Conservation (phyloP, 495 filamentous ascomycete genomes). For the Usnea hakonensis region DNA sequence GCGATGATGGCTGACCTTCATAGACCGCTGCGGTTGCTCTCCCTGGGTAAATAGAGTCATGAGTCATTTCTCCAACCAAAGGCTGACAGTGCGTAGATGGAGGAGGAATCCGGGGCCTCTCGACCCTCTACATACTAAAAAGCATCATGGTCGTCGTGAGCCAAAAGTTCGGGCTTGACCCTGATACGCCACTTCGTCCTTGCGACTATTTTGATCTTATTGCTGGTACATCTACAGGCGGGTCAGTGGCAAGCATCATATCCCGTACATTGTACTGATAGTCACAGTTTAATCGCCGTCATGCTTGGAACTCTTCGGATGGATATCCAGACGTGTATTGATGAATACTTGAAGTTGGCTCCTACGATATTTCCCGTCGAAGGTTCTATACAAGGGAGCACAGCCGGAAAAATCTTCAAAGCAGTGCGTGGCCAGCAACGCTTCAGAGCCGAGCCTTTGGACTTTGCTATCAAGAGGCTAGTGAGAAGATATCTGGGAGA, state of each 20-base stretch:
- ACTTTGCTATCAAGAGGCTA: constrained; percentile 2
- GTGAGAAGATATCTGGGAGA: neutral
- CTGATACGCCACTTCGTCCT: constrained; percentile 24
- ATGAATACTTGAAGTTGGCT: constrained; percentile 22
- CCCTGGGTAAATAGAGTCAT: constrained; percentile 1
- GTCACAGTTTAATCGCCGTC: constrained; percentile 35
- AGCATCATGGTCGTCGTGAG: constrained; percentile 31
- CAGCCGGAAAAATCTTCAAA: neutral
- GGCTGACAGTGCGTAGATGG: constrained; percentile 25
- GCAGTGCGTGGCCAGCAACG: neutral
- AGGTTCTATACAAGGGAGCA: constrained; percentile 15
- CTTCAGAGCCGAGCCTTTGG: neutral
- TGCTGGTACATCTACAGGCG: constrained; percentile 36
- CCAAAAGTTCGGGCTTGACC: constrained; percentile 11
- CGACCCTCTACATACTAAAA: constrained; percentile 35
- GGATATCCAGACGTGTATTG: constrained; percentile 34
- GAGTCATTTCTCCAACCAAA: neutral
- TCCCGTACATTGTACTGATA: constrained; percentile 5
- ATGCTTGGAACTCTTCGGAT: constrained; percentile 40
- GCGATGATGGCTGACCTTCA: constrained; percentile 4
- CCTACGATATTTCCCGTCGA: constrained; percentile 1
- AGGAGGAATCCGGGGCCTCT: constrained; percentile 37
- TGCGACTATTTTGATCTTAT: constrained; percentile 40
- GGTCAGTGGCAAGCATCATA: constrained; percentile 21
- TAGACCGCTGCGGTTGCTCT: constrained; percentile 12